These are phyloP conservation scores for Penicillium sp. DNA, from an alignment of 2,329 filamentous ascomycete genomes.

Conservation along the genomic window DNA sequence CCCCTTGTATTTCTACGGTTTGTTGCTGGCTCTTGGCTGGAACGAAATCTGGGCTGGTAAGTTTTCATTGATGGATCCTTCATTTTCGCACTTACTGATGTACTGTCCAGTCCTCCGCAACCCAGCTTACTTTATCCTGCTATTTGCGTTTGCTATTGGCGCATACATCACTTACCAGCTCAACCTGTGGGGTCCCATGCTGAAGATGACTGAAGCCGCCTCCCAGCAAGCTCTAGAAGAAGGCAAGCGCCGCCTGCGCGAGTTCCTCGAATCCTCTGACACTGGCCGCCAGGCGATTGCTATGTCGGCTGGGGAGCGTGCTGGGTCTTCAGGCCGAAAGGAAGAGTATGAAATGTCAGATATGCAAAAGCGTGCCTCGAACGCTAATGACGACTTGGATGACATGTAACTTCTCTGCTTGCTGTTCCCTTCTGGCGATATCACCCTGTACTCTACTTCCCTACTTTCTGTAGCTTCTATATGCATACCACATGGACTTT, in stretches of 20 bases:
- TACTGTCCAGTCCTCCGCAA: conserved; percentile 76
- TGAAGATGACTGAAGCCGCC: conserved; percentile 91
- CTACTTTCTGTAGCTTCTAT: conserved; percentile 6
- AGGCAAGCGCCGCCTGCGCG: conserved; percentile 83
- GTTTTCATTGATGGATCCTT: conserved; percentile 33
- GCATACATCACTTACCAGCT: conserved; percentile 90
- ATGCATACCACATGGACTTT: conserved; percentile 3
- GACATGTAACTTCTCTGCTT: conserved; percentile 30
- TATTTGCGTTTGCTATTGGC: conserved; percentile 71
- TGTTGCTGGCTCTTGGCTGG: conserved; percentile 92
- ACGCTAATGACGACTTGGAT: conserved; percentile 30
- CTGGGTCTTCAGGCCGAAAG: conserved; percentile 29
- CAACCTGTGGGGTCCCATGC: conserved; percentile 92
- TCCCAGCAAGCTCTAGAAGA: conserved; percentile 83
- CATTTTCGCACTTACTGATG: conserved; percentile 1
- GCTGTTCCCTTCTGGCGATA: conserved; percentile 3
- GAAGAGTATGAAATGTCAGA: conserved; percentile 60
- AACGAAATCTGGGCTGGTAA: conserved; percentile 94
- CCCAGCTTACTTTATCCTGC: conserved; percentile 85
- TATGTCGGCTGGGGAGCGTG: conserved; percentile 55
- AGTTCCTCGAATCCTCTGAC: conserved; percentile 86
- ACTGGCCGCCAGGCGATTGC: conserved; percentile 78
- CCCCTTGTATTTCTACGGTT: conserved; percentile 88
- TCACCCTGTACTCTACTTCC: conserved; percentile 14
- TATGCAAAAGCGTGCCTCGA: conserved; percentile 26